Percentiles rank a stretch among this genome's conserved stretches.
Conservation (phyloP, 768 basidiomycete genomes). For the Lentinus brumalis region DNA sequence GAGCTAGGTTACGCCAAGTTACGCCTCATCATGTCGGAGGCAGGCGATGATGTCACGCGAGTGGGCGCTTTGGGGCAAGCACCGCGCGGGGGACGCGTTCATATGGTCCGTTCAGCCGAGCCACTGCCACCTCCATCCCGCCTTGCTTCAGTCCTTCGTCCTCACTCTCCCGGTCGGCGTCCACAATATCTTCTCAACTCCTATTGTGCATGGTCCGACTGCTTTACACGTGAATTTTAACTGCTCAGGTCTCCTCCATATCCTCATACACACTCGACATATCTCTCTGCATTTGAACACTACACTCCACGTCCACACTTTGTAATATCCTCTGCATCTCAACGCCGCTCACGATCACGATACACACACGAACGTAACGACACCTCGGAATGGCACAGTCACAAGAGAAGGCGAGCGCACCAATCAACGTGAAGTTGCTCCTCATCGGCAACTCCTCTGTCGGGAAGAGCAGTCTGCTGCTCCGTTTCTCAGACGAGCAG, state of each 20-base stretch:
- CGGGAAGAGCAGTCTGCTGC: constrained; percentile 86
- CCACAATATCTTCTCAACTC: background rate
- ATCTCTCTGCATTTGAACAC: background rate
- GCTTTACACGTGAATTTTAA: background rate
- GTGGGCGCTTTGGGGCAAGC: constrained; percentile 1
- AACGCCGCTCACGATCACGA: background rate
- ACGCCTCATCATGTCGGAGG: too few relatives aligned
- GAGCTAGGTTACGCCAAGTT: too few relatives aligned
- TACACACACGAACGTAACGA: background rate
- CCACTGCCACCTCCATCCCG: constrained; percentile 1
- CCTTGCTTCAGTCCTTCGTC: background rate
- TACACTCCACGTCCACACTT: background rate
- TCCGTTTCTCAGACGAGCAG: constrained; percentile 96
- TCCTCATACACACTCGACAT: background rate
- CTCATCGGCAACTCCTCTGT: constrained; percentile 89
- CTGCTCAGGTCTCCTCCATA: background rate
- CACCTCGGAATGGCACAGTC: constrained; percentile 12
- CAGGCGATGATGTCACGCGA: constrained; percentile 4
- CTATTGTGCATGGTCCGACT: background rate
- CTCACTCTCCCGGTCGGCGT: background rate
- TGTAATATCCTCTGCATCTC: background rate
- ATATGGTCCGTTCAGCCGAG: constrained; percentile 1
- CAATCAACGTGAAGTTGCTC: constrained; percentile 80
- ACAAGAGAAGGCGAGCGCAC: constrained; percentile 26
- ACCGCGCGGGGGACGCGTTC: constrained; percentile 2